Base-by-base conservation (phyloP, 306 rosid species). In the Erythrophleum fordii region DNA sequence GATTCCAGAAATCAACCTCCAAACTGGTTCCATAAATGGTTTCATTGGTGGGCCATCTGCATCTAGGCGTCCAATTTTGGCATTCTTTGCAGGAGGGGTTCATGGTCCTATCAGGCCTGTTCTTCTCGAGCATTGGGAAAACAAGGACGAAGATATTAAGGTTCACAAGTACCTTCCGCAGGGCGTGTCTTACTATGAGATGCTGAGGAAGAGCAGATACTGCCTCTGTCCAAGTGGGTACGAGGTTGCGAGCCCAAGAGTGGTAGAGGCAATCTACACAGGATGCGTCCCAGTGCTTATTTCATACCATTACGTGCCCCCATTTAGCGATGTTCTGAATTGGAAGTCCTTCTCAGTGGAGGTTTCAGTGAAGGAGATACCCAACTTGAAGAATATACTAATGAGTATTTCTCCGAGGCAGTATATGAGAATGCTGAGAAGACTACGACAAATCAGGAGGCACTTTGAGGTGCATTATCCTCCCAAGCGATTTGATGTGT, bases 171-270 rank as follows among this genome's bases (percentile, higher is more conserved):
- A 91, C 88, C 96, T 95, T 69, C 96, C 96, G 5, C 88, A 88
- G 77, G 91, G 92, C 1, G 84, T 88, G 6, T 87, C 91, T 3
- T 95, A 95, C 84, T 88, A 88, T 13, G 90, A 69, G 29, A 91
- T 91, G 98, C 49, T 95, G 81, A 86, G 91, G 58, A 88, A 88
- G 73, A 95, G 97, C 81, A 95, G 76, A 85, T 95, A 72, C 58
- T 93, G 99, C 52, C 86, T 95, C 1, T 95, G 99, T 72, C 99
- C 98, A 0, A 95, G 98, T 68, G 99, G 99, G 49, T 90, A 91
- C 12, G 98, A 95, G 72, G 98, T 95, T 8, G 97, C 99, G 1
- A 95, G 98, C 41, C 96, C 99, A 0, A 90, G 96, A 59, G 79
- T 95, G 14, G 97, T 91, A 3, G 99, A 95, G 85, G 99, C 99